phyloP scores from a whole-genome alignment of 257 asterid species.

The Dorcoceras hygrometricum region DNA sequence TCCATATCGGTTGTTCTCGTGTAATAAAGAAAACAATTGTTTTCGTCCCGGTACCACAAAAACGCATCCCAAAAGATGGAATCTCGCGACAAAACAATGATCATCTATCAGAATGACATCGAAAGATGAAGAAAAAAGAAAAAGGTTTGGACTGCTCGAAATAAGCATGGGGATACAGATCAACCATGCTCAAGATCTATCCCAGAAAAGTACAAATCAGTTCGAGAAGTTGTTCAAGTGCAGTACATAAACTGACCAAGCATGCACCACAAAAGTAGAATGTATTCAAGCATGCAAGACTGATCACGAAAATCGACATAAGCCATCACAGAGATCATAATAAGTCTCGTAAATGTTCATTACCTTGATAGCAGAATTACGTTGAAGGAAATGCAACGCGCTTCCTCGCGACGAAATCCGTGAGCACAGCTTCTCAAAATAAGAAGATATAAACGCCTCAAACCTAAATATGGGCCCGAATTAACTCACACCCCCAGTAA shows the following conservation, averaged over 20 bases:
- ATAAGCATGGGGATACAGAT: background rate
- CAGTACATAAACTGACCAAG: conserved; percentile 3
- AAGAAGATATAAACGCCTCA: conserved; percentile 17
- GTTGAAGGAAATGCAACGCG: conserved; percentile 7
- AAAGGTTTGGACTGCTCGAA: too few species aligned
- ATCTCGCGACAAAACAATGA: background rate
- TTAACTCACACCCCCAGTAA: background rate
- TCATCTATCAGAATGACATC: background rate
- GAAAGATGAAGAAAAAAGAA: background rate
- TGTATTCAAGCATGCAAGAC: conserved; percentile 1
- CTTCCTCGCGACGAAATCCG: conserved; percentile 14
- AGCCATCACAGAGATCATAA: background rate
- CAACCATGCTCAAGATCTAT: conserved; percentile 12
- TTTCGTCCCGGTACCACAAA: background rate
- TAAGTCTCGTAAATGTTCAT: background rate
- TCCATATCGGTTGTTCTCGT: background rate
- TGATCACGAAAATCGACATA: conserved; percentile 15
- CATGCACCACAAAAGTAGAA: conserved; percentile 1
- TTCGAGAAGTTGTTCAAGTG: background rate
- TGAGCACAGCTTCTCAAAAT: conserved; percentile 18
- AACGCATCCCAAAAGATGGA: background rate
- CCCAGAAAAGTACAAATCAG: conserved; percentile 4
- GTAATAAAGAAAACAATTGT: background rate
- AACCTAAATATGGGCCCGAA: conserved; percentile 30
- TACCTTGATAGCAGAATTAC: conserved; percentile 27